Evolutionary conservation across 2,329 filamentous ascomycete genomes (phyloP).

Genomic region (Leptoxyphium fumago): DNA sequence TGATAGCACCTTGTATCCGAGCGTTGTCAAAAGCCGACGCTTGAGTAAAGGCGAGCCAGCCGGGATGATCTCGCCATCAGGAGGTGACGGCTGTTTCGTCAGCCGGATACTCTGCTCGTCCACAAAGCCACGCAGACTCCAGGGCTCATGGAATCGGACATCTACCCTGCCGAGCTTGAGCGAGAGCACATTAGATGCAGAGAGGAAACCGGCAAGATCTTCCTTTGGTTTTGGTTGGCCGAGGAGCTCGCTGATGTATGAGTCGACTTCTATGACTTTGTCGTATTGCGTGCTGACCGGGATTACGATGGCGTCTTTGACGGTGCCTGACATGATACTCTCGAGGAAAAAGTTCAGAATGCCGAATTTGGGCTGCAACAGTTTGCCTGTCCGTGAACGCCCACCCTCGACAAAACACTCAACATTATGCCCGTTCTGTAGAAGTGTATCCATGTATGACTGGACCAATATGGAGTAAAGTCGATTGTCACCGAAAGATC

Average conservation of each 20-base stretch:
- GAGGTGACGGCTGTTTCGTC: slow-evolving; percentile 20
- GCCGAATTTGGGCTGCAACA: slow-evolving; percentile 87
- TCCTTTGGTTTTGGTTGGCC: slow-evolving; percentile 94
- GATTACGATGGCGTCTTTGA: slow-evolving; percentile 83
- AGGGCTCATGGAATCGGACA: slow-evolving; percentile 90
- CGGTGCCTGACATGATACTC: slow-evolving; percentile 72
- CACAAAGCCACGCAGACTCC: slow-evolving; percentile 76
- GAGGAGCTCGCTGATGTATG: slow-evolving; percentile 85
- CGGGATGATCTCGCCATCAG: not conserved
- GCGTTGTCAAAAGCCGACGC: slow-evolving; percentile 61
- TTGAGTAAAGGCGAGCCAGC: slow-evolving; percentile 22
- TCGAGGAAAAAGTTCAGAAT: slow-evolving; percentile 87
- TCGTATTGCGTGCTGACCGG: slow-evolving; percentile 97
- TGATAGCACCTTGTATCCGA: slow-evolving; percentile 82
- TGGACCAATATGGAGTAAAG: slow-evolving; percentile 90
- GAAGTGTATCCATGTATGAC: slow-evolving; percentile 81
- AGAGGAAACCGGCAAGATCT: slow-evolving; percentile 79
- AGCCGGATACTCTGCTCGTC: slow-evolving; percentile 53
- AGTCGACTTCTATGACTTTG: slow-evolving; percentile 96
- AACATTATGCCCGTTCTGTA: slow-evolving; percentile 84
- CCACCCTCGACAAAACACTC: slow-evolving; percentile 98
- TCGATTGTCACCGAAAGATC: slow-evolving; percentile 82
- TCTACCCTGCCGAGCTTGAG: slow-evolving; percentile 83
- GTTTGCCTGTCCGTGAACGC: slow-evolving; percentile 80
- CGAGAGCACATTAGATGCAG: slow-evolving; percentile 74